Evolutionary conservation across 768 basidiomycete species (phyloP).

Genomic region (Termitomyces sp.): DNA sequence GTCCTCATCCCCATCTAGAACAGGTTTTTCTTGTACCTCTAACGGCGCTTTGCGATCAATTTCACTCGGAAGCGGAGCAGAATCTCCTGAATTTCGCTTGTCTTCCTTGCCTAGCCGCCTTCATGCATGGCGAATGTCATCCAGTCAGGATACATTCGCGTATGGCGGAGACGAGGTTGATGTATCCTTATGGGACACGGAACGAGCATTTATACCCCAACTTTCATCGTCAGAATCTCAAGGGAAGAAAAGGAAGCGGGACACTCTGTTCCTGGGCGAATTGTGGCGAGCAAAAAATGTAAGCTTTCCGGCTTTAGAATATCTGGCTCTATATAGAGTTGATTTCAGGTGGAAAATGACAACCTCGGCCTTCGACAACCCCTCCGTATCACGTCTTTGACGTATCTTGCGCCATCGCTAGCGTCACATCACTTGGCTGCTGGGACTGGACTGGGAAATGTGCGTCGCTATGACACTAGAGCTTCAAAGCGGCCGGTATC

Average conservation of each 20-base stretch:
- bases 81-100: slow-evolving; percentile 20
- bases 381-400: slow-evolving; percentile 67
- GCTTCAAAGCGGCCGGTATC: slow-evolving; percentile 63
- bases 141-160: slow-evolving; percentile 53
- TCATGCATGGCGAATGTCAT: slow-evolving; percentile 60
- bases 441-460: slow-evolving; percentile 73
- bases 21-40: slow-evolving; percentile 68
- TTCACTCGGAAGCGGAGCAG: slow-evolving; percentile 22
- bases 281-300: slow-evolving; percentile 86
- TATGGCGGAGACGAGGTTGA: slow-evolving; percentile 90
- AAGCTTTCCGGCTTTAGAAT: slow-evolving; percentile 9
- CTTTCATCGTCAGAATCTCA: slow-evolving; percentile 16
- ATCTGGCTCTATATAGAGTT: background rate
- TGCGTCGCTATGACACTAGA: slow-evolving; percentile 77
- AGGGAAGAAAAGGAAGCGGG: slow-evolving; percentile 58
- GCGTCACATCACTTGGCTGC: slow-evolving; percentile 50
- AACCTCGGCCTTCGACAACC: slow-evolving; percentile 72
- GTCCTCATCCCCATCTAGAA: slow-evolving; percentile 25
- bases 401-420: slow-evolving; percentile 46
- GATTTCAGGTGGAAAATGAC: slow-evolving; percentile 67
- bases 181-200: slow-evolving; percentile 75
- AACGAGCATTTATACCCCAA: slow-evolving; percentile 43
- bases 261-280: slow-evolving; percentile 65
- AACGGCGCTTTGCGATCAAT: slow-evolving; percentile 68
- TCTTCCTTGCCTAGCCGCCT: slow-evolving; percentile 65